These are phyloP conservation scores for Colletotrichum aenigma DNA, from an alignment of 2,329 filamentous ascomycete species.

Conservation along the genomic window DNA sequence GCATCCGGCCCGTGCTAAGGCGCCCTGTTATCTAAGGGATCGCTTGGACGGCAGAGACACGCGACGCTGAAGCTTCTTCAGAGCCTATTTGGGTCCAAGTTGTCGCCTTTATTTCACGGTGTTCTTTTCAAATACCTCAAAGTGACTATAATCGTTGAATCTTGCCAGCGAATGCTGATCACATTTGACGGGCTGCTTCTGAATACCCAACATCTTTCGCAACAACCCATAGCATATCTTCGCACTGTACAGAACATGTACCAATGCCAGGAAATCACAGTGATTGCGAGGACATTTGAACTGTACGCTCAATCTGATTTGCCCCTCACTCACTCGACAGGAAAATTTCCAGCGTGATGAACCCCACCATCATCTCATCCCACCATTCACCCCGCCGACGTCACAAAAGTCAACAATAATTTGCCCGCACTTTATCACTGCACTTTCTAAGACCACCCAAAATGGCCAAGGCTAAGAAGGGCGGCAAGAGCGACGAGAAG, in stretches of 20 bases:
- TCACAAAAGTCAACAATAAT: constrained; percentile 4
- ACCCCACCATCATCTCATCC: constrained; percentile 19
- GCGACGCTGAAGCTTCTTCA: background rate
- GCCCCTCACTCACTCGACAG: constrained; percentile 10
- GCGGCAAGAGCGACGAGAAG: constrained; percentile 46
- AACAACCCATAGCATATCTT: background rate
- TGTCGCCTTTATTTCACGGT: background rate
- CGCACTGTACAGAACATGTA: background rate
- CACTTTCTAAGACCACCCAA: background rate
- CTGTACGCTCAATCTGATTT: constrained; percentile 1
- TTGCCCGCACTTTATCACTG: background rate
- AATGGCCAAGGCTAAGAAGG: constrained; percentile 60
- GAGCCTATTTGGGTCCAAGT: background rate
- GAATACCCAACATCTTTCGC: background rate
- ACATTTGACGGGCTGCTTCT: background rate
- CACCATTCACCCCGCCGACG: constrained; percentile 16
- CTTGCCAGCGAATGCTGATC: background rate
- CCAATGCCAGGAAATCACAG: background rate
- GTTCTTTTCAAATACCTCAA: background rate
- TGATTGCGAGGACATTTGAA: background rate
- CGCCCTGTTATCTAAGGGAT: background rate
- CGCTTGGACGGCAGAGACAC: background rate
- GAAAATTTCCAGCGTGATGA: constrained; percentile 10
- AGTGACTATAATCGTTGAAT: background rate
- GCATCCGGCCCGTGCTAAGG: background rate